Percentiles rank a stretch among this genome's conserved stretches.
Conservation (phyloP, 805 yeast species). For the Komagataella phaffii region DNA sequence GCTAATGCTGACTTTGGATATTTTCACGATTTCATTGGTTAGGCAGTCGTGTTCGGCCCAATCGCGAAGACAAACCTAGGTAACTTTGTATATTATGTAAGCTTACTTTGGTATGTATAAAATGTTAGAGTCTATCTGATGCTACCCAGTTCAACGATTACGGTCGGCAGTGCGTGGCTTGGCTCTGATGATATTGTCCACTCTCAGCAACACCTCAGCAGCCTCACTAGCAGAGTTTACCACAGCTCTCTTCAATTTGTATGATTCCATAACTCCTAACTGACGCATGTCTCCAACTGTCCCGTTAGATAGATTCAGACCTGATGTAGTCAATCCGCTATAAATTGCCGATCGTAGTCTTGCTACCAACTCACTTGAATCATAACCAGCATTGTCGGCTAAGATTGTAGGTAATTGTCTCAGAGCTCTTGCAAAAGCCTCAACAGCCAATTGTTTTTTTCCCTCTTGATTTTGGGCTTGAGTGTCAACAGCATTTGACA, state of each 20-base stretch:
- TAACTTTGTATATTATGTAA: not conserved
- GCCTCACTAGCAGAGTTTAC: constrained; percentile 97
- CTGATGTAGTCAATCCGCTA: constrained; percentile 84
- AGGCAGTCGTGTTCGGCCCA: not conserved
- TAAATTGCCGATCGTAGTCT: constrained; percentile 83
- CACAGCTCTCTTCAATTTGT: constrained; percentile 84
- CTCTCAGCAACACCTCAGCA: constrained; percentile 89
- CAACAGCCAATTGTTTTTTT: constrained; percentile 87
- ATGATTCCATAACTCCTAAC: constrained; percentile 84
- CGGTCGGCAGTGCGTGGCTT: constrained; percentile 96
- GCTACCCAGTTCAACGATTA: constrained; percentile 18
- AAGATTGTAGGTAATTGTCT: constrained; percentile 91
- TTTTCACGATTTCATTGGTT: not conserved
- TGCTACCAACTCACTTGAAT: constrained; percentile 83
- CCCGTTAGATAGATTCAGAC: constrained; percentile 80
- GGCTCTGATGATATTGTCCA: constrained; percentile 92
- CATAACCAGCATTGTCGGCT: constrained; percentile 96
- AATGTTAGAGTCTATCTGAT: not conserved
- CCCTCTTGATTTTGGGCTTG: constrained; percentile 88
- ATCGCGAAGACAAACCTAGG: not conserved
- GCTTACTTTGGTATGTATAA: not conserved
- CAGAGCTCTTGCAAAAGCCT: constrained; percentile 86
- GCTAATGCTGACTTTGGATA: not conserved
- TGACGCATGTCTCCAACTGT: constrained; percentile 88
- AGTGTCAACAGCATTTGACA: constrained; percentile 94